Conservation (phyloP, 1,284 basidiomycete genomes). For the Vanrija humicola region DNA sequence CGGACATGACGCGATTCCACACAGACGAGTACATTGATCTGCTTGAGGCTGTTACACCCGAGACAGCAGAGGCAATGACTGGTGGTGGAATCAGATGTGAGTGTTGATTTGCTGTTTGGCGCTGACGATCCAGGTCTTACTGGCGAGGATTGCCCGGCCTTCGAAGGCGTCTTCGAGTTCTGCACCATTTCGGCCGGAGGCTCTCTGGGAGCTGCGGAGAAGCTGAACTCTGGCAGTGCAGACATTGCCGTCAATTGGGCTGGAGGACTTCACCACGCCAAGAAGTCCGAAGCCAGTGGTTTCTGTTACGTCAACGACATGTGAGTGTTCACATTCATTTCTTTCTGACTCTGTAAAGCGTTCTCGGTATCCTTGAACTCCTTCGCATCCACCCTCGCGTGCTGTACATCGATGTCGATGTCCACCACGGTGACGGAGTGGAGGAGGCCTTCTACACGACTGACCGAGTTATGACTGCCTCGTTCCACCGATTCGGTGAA, state of each 20-base stretch:
- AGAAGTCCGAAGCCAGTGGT: conserved; percentile 91
- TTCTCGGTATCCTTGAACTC: conserved; percentile 82
- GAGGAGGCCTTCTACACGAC: conserved; percentile 99
- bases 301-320: conserved; percentile 96
- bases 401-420: conserved; percentile 96
- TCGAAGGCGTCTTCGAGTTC: conserved; percentile 95
- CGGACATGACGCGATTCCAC: conserved; percentile 88
- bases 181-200: conserved; percentile 96
- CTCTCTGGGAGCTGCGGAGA: conserved; percentile 79
- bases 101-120: conserved; percentile 37
- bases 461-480: conserved; percentile 91
- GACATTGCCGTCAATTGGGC: conserved; percentile 98
- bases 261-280: conserved; percentile 95
- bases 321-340: conserved; percentile 28
- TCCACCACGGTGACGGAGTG: conserved; percentile 97
- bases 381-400: conserved; percentile 73
- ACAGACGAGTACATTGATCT: conserved; percentile 98
- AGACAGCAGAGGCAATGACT: conserved; percentile 77
- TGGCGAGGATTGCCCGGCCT: conserved; percentile 94
- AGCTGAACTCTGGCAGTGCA: conserved; percentile 72
- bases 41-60: conserved; percentile 78
- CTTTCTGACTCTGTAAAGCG: conserved; percentile 54
- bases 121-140: conserved; percentile 61
- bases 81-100: conserved; percentile 75
- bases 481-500: conserved; percentile 95